These are phyloP conservation scores for Penicillium sp. DNA, from an alignment of 2,329 filamentous ascomycete species.

Conservation along the genomic window DNA sequence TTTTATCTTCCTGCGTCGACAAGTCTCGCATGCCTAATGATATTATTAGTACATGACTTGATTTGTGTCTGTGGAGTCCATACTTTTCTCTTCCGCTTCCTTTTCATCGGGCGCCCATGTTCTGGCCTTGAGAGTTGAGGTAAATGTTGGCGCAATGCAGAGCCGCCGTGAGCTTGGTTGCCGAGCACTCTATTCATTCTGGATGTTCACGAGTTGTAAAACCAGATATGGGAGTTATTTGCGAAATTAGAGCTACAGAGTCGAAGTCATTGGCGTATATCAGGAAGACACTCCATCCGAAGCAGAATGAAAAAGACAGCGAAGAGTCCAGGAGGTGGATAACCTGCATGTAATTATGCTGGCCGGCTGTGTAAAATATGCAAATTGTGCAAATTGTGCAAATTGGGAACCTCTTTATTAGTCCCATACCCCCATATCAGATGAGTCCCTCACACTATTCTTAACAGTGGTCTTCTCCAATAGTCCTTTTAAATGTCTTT, in stretches of 20 bases:
- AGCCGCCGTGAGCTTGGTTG: neutral
- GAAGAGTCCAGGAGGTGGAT: neutral
- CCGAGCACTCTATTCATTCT: neutral
- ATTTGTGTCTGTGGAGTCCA: neutral
- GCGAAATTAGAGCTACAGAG: neutral
- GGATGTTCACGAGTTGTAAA: neutral
- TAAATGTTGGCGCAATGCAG: neutral
- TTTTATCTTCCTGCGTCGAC: neutral
- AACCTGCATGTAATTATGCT: neutral
- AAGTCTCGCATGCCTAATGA: neutral
- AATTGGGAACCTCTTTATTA: too few relatives aligned
- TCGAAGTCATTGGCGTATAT: neutral
- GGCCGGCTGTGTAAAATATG: neutral
- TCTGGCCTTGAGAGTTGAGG: neutral
- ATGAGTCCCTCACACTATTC: too few relatives aligned
- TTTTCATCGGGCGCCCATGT: neutral
- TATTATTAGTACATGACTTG: neutral
- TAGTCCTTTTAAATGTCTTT: too few relatives aligned
- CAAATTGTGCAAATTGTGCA: neutral
- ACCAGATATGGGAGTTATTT: neutral
- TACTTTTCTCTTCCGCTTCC: neutral
- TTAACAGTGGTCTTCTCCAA: too few relatives aligned
- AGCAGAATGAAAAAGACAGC: neutral
- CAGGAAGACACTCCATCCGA: neutral
- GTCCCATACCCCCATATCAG: neutral